phyloP scores from a whole-genome alignment of 495 filamentous ascomycete species.

The Annulohypoxylon moriforme region DNA sequence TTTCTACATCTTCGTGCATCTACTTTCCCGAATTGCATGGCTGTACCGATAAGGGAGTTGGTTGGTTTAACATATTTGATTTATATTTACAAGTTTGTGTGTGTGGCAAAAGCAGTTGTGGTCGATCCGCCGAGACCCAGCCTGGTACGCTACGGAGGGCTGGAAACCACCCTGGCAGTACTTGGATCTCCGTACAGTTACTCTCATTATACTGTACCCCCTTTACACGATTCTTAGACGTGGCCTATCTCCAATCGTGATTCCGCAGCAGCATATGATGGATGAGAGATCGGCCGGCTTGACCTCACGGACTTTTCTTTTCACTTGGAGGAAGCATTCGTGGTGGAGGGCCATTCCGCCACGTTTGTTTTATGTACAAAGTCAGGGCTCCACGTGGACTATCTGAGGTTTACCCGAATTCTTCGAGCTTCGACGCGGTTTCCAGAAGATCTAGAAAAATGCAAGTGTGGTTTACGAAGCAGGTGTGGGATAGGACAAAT shows the following conservation, averaged over 20 bases:
- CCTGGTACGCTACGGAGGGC: conserved; percentile 43
- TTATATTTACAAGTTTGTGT: conserved; percentile 39
- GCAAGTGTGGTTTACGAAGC: conserved; percentile 23
- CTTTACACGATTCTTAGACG: conserved; percentile 43
- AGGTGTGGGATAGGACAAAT: conserved; percentile 16
- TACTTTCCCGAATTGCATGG: conserved; percentile 21
- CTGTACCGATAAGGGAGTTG: conserved; percentile 47
- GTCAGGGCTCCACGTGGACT: conserved; percentile 31
- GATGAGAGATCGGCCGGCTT: conserved; percentile 31
- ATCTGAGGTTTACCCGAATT: conserved; percentile 25
- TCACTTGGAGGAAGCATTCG: conserved; percentile 34
- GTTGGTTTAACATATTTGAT: conserved; percentile 42
- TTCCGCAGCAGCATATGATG: conserved; percentile 17
- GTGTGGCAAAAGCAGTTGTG: conserved; percentile 26
- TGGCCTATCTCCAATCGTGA: conserved; percentile 16
- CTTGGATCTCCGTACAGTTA: conserved; percentile 41
- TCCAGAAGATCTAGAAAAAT: conserved; percentile 37
- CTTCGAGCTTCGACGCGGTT: conserved; percentile 28
- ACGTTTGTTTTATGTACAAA: conserved; percentile 43
- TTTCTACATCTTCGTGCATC: conserved; percentile 29
- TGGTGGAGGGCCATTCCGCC: conserved; percentile 20
- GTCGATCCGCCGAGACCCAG: conserved; percentile 24
- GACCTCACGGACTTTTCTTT: conserved; percentile 37
- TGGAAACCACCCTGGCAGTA: conserved; percentile 44
- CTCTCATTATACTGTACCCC: conserved; percentile 38